These are phyloP conservation scores for Cutaneotrichosporon sp. DNA, from an alignment of 1,284 basidiomycete species.

Conservation along the genomic window DNA sequence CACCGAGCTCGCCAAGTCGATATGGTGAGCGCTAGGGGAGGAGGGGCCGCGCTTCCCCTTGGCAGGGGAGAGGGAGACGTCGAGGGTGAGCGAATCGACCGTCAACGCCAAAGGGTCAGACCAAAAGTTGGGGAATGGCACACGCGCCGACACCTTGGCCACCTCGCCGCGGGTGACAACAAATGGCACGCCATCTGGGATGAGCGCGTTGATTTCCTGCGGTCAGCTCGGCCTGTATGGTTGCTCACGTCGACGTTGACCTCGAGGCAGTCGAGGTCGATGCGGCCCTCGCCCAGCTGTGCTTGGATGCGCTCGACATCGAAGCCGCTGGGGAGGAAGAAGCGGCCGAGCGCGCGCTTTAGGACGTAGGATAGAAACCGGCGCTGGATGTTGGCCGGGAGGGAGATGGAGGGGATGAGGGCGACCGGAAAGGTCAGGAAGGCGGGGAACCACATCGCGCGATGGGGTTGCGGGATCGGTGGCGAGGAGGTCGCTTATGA, in stretches of 20 bases:
- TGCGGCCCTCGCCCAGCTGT: slow-evolving; percentile 82
- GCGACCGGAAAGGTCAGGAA: slow-evolving; percentile 45
- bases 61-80: slow-evolving; percentile 63
- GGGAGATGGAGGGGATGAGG: slow-evolving; percentile 54
- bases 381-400: slow-evolving; percentile 81
- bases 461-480: not conserved
- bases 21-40: slow-evolving; percentile 11
- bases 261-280: slow-evolving; percentile 81
- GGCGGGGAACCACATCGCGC: slow-evolving; percentile 43
- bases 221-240: slow-evolving; percentile 3
- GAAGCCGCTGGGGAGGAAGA: slow-evolving; percentile 83
- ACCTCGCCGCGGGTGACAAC: slow-evolving; percentile 70
- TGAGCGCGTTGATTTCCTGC: slow-evolving; percentile 76
- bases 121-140: slow-evolving; percentile 52
- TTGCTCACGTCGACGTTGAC: slow-evolving; percentile 67
- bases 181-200: slow-evolving; percentile 67
- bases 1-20: slow-evolving; percentile 71
- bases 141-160: slow-evolving; percentile 67
- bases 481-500: not conserved
- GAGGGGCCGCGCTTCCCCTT: not conserved
- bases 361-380: slow-evolving; percentile 88
- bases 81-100: slow-evolving; percentile 69
- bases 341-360: slow-evolving; percentile 77
- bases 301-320: slow-evolving; percentile 86
- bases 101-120: slow-evolving; percentile 44